Evolutionary conservation across 768 basidiomycete species (phyloP), one percentile per base, ranked within the genome.

Genomic region (Suillus discolor): DNA sequence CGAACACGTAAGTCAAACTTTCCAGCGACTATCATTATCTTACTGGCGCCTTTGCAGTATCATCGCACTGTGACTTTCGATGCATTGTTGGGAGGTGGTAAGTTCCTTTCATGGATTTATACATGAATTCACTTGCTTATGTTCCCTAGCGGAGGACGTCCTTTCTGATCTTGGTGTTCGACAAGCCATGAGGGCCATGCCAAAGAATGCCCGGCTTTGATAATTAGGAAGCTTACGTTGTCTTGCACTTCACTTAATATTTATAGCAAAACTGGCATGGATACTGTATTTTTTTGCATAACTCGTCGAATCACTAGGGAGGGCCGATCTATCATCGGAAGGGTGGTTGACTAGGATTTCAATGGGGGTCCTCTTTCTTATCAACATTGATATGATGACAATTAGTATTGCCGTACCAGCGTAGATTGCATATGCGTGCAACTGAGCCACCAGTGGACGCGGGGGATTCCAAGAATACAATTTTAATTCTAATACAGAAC

Each of bases 81-180:
- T 36, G 62, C 92, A 2, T 79, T 92, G 25, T 83, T 92, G 11
- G 91, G 92, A 59, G 90, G 91, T 70, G 84, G 84, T 83, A 61
- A 75, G 78, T 66, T 42, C n/a, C 5, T 25, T 25, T 64, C 38
- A 0, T 25, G 36, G 11, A 15, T 61, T 28, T 9, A 31, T 25
- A 12, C 13, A 16, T 15, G 49, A 12, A 59, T 62, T 69, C 28
- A 70, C 67, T 28, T n/a, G 41, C 13, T 16, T 34, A n/a, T 20
- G 53, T 23, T 54, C 57, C 66, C 25, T 63, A 84, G 90, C 91
- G 66, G 90, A 92, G 74, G 89, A 90, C 67, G 90, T 92, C 12
- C 77, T 93, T 62, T 85, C 85, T 3, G 91, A 94, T 72, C 81
- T 95, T 36, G 93, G 93, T 57, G 92, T 93, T 11, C 84, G 93